Conservation (phyloP, 495 filamentous ascomycete species). For the Aspergillus panamensis region DNA sequence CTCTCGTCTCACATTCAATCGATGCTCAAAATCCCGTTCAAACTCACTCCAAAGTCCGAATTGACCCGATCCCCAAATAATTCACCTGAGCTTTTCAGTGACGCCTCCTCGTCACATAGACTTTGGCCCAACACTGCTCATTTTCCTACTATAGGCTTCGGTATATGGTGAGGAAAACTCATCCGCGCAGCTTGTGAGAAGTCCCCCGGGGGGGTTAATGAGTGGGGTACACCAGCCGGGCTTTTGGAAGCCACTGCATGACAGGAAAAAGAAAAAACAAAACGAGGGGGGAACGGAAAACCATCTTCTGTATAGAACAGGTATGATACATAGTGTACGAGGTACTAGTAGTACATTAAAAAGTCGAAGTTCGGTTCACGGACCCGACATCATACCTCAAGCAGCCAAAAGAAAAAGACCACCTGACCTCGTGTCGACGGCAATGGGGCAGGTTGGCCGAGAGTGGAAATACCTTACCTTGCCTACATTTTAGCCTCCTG, state of each 20-base stretch:
- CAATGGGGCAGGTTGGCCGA: conserved; percentile 6
- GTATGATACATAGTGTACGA: too few species aligned
- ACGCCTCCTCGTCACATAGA: background rate
- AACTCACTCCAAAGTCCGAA: background rate
- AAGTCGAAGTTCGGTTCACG: too few species aligned
- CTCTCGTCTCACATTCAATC: too few species aligned
- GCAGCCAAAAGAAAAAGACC: background rate
- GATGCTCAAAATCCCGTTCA: too few species aligned
- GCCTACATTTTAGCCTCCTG: background rate
- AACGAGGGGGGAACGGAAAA: too few species aligned
- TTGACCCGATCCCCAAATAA: background rate
- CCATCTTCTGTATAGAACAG: too few species aligned
- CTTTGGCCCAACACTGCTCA: background rate
- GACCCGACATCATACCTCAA: background rate
- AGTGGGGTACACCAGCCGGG: background rate
- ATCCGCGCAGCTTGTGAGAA: background rate
- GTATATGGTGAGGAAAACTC: background rate
- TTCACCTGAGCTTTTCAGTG: background rate
- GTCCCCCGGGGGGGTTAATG: background rate
- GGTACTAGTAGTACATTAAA: too few species aligned
- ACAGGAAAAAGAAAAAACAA: too few species aligned
- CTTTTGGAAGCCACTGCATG: too few species aligned
- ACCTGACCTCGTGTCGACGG: conserved; percentile 12
- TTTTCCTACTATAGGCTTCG: background rate
- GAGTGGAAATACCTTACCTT: background rate